phyloP scores from a whole-genome alignment of 345 rosid genomes.

The Rhizophora apiculata region DNA sequence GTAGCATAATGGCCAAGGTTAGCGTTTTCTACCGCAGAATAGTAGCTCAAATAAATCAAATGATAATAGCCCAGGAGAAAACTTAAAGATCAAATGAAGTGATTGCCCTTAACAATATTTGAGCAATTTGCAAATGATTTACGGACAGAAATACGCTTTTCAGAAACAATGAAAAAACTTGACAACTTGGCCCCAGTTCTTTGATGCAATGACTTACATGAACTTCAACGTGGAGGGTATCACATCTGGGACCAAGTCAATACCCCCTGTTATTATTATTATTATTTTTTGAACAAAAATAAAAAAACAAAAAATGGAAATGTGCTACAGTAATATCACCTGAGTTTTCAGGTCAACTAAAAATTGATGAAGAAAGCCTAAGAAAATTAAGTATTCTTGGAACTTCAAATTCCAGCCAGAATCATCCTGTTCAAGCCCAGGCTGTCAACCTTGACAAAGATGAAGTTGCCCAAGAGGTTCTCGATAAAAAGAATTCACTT shows the following conservation, averaged over 20 bases:
- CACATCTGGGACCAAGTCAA: not conserved
- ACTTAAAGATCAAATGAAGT: too few relatives aligned
- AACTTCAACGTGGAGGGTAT: not conserved
- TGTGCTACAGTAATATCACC: not conserved
- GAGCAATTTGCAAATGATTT: too few relatives aligned
- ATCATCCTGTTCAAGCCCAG: not conserved
- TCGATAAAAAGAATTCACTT: not conserved
- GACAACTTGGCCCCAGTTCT: not conserved
- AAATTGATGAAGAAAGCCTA: not conserved
- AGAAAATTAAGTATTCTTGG: not conserved
- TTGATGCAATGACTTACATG: not conserved
- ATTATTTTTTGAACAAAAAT: too few relatives aligned
- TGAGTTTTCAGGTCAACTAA: not conserved
- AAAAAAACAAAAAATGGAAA: too few relatives aligned
- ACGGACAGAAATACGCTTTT: too few relatives aligned
- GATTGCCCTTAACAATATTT: too few relatives aligned
- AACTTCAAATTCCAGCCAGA: not conserved
- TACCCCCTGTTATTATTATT: too few relatives aligned
- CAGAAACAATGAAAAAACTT: not conserved
- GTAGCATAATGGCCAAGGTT: too few relatives aligned
- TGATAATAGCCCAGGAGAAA: too few relatives aligned
- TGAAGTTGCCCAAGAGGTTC: not conserved
- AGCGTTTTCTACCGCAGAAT: too few relatives aligned
- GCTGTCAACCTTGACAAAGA: not conserved
- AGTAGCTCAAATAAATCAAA: too few relatives aligned